Percentiles rank a stretch among this genome's conserved stretches.
Evolutionary conservation across 495 filamentous ascomycete genomes (phyloP).

Genomic region (Aspergillus ostianus): DNA sequence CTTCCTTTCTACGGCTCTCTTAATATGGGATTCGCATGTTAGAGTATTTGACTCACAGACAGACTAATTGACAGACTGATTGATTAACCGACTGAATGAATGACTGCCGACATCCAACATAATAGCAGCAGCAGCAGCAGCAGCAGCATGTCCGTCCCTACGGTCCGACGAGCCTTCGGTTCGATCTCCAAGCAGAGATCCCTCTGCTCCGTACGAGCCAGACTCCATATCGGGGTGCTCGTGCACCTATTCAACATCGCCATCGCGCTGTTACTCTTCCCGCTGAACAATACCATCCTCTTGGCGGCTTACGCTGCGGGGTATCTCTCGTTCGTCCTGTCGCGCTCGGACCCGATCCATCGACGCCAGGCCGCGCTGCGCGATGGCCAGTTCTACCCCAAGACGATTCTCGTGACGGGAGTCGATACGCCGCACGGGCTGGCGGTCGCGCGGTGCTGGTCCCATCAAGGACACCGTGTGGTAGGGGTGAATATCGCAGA

Average conservation of each 20-base stretch:
- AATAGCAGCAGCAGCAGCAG: too few relatives aligned
- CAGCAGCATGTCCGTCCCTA: constrained; percentile 17
- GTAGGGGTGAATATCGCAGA: constrained; percentile 68
- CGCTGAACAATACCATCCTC: constrained; percentile 51
- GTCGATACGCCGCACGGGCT: constrained; percentile 68
- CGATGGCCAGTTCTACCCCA: constrained; percentile 46
- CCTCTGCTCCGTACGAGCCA: constrained; percentile 3
- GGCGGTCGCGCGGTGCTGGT: constrained; percentile 63
- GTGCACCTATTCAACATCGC: constrained; percentile 32
- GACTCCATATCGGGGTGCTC: constrained; percentile 17
- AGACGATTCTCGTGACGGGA: constrained; percentile 71
- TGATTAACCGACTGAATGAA: not conserved
- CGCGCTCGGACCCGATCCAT: constrained; percentile 11
- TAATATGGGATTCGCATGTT: not conserved
- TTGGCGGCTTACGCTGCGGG: constrained; percentile 33
- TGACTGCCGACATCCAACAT: not conserved
- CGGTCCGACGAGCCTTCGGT: constrained; percentile 15
- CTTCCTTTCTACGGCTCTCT: not conserved
- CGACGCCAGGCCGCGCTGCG: constrained; percentile 29
- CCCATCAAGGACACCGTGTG: constrained; percentile 64
- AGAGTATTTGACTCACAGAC: too few relatives aligned
- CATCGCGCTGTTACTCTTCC: constrained; percentile 49
- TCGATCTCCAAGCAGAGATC: constrained; percentile 9
- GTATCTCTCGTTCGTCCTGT: constrained; percentile 17
- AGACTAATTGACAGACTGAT: too few relatives aligned